Evolutionary conservation across 176 grass and related monocot species (phyloP), one percentile per base, ranked within the genome.

Genomic region (Eragrostis nindensis): DNA sequence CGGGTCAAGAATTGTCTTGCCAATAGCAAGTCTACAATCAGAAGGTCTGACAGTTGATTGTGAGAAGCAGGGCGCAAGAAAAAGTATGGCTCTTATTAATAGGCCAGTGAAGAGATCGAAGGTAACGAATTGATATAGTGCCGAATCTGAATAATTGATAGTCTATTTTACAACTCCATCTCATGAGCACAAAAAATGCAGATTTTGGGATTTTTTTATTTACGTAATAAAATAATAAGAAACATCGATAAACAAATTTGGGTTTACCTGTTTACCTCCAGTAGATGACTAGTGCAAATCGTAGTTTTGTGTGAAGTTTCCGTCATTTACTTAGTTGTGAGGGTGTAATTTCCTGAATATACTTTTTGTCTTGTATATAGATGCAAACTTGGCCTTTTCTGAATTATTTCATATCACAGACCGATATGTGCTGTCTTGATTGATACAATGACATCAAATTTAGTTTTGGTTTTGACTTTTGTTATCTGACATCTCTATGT

Each of bases 1-100:
- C 61, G 47, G 24, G 1, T 66, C 75, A 25, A 84, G 64, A 67
- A 87, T 83, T 87, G 81, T 76, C 59, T 80, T 87, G n/a, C 81
- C 80, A 66, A 32, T 55, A 71, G 70, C n/a, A 76, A 66, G 56
- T 71, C 36, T 70, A 22, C 73, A 74, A 41, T 44, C 62, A 55
- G 50, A 78, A 73, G 49, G 15, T 60, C 29, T 66, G 45, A 80
- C 75, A 75, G 21, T 45, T 62, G 63, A 29, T 65, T n/a, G 17
- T 76, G 26, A 65, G 39, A 89, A 81, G 73, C 8, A 53, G 48
- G 46, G 22, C 40, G 2, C 55, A 65, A 76, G 39, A 46, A 85
- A 89, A 78, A 76, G 0, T 15, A 3, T 45, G 6, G 19, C n/a
- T 11, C 12, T 14, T 50, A 14, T 25, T 39, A 44, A 25, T 25